Percentiles rank a stretch among this genome's conserved stretches.
Evolutionary conservation across 306 rosid species (phyloP).

Genomic region (Hippophae gyantsensis): DNA sequence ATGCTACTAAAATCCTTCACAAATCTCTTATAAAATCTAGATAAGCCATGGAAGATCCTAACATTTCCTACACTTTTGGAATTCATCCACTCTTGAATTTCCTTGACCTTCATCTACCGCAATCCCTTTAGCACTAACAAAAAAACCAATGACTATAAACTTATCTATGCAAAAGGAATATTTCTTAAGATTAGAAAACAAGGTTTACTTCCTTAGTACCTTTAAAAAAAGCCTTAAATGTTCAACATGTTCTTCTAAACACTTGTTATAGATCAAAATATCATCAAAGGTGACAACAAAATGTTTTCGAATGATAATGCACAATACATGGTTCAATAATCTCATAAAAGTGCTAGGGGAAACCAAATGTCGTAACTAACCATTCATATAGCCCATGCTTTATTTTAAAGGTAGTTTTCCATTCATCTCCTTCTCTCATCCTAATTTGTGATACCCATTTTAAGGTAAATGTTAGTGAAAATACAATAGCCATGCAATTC

Average conservation of each 20-base stretch:
- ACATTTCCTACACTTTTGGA: not conserved
- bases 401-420: no score
- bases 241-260: no score
- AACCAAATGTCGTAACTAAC: no score
- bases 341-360: not conserved
- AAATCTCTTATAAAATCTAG: not conserved
- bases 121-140: not conserved
- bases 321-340: not conserved
- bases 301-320: not conserved
- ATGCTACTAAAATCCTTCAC: not conserved
- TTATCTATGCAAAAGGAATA: not conserved
- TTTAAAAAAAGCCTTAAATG: not conserved
- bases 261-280: no score
- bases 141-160: not conserved
- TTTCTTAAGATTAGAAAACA: not conserved
- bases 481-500: no score
- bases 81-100: not conserved
- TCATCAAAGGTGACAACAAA: not conserved
- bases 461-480: no score
- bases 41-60: not conserved
- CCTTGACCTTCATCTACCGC: not conserved
- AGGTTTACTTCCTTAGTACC: not conserved
- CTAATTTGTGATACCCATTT: no score
- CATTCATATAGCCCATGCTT: no score
- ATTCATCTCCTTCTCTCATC: no score